phyloP scores from a whole-genome alignment of 1,139 yeast genomes.

The Pichia sp. region DNA sequence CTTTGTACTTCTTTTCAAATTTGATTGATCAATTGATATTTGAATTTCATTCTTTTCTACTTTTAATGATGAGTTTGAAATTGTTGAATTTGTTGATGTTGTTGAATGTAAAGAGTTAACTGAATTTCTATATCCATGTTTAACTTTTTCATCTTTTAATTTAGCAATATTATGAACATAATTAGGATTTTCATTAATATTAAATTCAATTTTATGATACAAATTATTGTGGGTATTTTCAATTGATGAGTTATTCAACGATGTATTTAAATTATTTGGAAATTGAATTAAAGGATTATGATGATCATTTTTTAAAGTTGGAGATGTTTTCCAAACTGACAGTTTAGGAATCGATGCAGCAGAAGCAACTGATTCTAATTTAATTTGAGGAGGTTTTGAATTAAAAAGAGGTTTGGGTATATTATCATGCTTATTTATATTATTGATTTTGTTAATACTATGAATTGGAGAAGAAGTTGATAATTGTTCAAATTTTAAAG shows the following conservation, averaged over 20 bases:
- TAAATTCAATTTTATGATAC: no score
- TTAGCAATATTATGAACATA: not conserved
- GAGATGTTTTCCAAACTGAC: conserved; percentile 5
- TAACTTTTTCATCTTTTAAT: not conserved
- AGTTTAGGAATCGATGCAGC: conserved; percentile 1
- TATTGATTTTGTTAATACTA: no score
- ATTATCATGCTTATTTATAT: no score
- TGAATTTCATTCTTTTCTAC: not conserved
- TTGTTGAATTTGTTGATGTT: conserved; percentile 8
- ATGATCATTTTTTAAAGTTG: not conserved
- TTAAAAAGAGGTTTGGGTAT: not conserved
- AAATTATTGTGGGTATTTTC: no score
- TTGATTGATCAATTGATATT: not conserved
- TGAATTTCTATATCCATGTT: conserved; percentile 1
- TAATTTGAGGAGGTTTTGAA: not conserved
- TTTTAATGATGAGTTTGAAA: conserved; percentile 2
- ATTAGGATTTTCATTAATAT: no score
- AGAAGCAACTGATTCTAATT: not conserved
- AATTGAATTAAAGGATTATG: not conserved
- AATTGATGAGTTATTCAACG: no score
- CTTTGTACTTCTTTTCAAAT: no score
- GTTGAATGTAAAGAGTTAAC: conserved; percentile 2
- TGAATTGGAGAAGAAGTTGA: conserved; percentile 4
- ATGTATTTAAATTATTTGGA: not conserved
- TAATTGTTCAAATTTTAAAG: conserved; percentile 6